phyloP scores from a whole-genome alignment of 257 asterid species.

The Galeopsis tetrahit region DNA sequence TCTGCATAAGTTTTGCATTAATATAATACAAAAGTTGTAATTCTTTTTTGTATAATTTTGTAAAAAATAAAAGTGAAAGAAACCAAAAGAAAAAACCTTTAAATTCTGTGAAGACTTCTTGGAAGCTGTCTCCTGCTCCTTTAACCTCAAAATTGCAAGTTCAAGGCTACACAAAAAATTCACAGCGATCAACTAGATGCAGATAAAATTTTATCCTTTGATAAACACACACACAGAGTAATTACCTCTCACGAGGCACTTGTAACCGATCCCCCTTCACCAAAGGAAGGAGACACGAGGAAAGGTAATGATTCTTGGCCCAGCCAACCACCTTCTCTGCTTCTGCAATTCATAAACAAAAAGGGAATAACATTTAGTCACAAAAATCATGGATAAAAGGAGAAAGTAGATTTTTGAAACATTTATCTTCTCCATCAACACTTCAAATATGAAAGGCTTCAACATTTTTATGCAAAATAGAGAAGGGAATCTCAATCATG shows the following conservation, averaged over 20 bases:
- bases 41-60: neutral
- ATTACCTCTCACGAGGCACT: slow-evolving; percentile 86
- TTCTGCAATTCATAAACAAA: slow-evolving; percentile 53
- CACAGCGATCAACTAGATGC: slow-evolving; percentile 33
- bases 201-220: slow-evolving; percentile 24
- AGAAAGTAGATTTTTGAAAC: neutral
- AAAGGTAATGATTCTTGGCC: slow-evolving; percentile 93
- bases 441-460: slow-evolving; percentile 16
- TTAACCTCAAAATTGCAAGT: slow-evolving; percentile 80
- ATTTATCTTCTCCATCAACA: neutral
- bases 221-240: slow-evolving; percentile 34
- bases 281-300: slow-evolving; percentile 67
- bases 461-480: slow-evolving; percentile 1
- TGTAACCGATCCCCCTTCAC: slow-evolving; percentile 77
- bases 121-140: slow-evolving; percentile 71
- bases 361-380: neutral
- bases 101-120: slow-evolving; percentile 87
- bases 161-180: slow-evolving; percentile 65
- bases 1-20: slow-evolving; percentile 54
- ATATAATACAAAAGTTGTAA: slow-evolving; percentile 22
- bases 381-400: slow-evolving; percentile 18
- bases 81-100: slow-evolving; percentile 58
- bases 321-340: slow-evolving; percentile 94
- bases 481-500: neutral
- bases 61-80: neutral